phyloP scores from a whole-genome alignment of 129 eudicot species.

The Arctium lappa region DNA sequence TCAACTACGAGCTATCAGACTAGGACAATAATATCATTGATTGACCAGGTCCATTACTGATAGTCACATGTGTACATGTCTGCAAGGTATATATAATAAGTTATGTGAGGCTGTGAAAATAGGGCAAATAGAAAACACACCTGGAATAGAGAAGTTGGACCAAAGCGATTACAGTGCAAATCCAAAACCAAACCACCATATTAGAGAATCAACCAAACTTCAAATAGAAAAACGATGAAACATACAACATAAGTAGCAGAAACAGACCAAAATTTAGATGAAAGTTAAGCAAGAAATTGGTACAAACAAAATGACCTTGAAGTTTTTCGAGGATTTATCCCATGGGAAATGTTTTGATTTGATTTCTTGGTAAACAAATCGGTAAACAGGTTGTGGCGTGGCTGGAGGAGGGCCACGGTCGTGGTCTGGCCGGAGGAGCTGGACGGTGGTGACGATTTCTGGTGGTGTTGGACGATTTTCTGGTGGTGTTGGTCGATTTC shows the following conservation, averaged over 20 bases:
- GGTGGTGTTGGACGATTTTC: too few species aligned
- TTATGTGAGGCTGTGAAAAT: not conserved
- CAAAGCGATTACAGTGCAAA: constrained; percentile 82
- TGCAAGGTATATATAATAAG: not conserved
- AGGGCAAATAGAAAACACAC: constrained; percentile 25
- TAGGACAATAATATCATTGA: not conserved
- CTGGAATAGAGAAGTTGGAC: constrained; percentile 84
- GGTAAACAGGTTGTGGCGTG: too few species aligned
- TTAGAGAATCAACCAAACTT: not conserved
- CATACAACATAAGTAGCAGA: constrained; percentile 1
- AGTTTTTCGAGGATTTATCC: constrained; percentile 35
- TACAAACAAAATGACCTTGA: constrained; percentile 20
- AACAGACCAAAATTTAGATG: not conserved
- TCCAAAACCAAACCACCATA: constrained; percentile 82
- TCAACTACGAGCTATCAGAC: not conserved
- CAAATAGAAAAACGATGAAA: not conserved
- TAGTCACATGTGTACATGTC: not conserved
- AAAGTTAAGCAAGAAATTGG: not conserved
- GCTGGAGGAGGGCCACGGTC: too few species aligned
- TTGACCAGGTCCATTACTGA: not conserved
- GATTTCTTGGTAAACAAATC: too few species aligned
- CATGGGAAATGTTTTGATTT: not conserved
- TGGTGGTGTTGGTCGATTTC: too few species aligned
- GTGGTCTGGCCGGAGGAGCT: too few species aligned
- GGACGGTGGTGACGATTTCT: too few species aligned